These are phyloP conservation scores for Ceratobasidium sp. DNA, from an alignment of 1,284 basidiomycete species.

Conservation along the genomic window DNA sequence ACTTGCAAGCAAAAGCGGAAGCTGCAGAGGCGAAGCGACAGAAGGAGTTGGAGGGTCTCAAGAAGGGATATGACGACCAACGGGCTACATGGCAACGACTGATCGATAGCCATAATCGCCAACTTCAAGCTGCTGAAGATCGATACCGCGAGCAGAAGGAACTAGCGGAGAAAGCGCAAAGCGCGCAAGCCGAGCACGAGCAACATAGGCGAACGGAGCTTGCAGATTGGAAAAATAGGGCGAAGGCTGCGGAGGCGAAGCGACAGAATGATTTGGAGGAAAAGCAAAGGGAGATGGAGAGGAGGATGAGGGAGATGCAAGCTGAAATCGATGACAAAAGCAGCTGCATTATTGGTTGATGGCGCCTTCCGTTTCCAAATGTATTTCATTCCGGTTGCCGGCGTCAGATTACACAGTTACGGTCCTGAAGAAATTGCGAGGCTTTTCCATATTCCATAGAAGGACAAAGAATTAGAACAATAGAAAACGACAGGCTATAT, in stretches of 20 bases:
- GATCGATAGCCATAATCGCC: neutral
- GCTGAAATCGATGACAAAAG: no score
- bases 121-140: neutral
- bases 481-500: no score
- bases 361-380: no score
- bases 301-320: neutral
- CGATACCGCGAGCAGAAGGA: no score
- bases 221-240: neutral
- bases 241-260: neutral
- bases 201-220: neutral
- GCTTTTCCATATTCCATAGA: no score
- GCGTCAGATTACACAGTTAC: no score
- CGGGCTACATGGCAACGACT: conserved; percentile 18
- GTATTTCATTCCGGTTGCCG: no score
- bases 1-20: conserved; percentile 9
- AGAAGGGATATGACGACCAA: conserved; percentile 8
- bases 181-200: neutral
- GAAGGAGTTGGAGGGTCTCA: conserved; percentile 20
- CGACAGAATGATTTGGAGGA: neutral
- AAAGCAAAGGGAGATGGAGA: neutral
- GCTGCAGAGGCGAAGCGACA: conserved; percentile 10
- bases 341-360: no score
- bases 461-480: no score
- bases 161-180: no score
- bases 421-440: no score